phyloP scores from a whole-genome alignment of 2,329 filamentous ascomycete species.

The Tolypocladium ovalisporum region DNA sequence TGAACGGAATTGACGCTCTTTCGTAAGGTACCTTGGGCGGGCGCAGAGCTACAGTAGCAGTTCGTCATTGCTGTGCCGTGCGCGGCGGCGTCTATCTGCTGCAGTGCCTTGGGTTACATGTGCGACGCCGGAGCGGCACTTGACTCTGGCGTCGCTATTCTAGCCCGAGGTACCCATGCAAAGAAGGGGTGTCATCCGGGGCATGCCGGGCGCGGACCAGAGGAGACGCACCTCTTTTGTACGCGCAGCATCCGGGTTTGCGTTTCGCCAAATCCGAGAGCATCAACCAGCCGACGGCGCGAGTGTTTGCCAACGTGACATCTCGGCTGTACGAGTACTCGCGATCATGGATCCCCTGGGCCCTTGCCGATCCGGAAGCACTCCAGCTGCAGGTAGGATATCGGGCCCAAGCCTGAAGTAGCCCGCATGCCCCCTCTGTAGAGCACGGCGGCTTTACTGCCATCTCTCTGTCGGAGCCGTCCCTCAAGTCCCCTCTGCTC shows the following conservation, averaged over 20 bases:
- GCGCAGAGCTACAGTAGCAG: too few species aligned
- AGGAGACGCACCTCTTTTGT: not conserved
- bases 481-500: not conserved
- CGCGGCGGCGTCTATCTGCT: too few species aligned
- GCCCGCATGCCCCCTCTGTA: not conserved
- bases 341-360: not conserved
- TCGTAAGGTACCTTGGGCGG: too few species aligned
- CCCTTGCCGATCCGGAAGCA: not conserved
- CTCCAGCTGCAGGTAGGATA: not conserved
- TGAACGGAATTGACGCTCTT: too few species aligned
- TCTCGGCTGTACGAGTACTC: not conserved
- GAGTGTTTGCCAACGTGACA: too few species aligned
- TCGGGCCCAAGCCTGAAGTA: not conserved
- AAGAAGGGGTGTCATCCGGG: too few species aligned
- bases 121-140: not conserved
- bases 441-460: not conserved
- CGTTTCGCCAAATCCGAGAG: not conserved
- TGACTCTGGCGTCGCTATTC: not conserved
- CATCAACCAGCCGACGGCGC: not conserved
- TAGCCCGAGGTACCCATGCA: not conserved
- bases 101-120: not conserved
- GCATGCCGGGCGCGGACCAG: not conserved
- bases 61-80: too few species aligned
- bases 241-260: not conserved
- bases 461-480: not conserved